Evolutionary conservation across 2,329 filamentous ascomycete species (phyloP), one percentile per base, ranked within the genome.

Genomic region (Colletotrichum sp.): DNA sequence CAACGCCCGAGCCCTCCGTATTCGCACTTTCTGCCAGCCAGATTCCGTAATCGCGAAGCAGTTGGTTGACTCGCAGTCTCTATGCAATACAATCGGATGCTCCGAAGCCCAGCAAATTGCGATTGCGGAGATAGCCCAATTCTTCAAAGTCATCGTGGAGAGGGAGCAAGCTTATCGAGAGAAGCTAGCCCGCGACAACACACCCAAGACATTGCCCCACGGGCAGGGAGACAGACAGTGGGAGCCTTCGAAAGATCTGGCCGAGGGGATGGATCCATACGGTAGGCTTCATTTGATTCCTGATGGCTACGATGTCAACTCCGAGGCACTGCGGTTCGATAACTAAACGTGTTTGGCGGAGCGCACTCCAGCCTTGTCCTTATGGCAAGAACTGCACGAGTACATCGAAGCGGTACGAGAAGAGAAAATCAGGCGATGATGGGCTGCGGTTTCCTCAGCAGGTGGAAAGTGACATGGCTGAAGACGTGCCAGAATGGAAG

Each of bases 31-130:
- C 76, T 92, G 90, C 80, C 88, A 91, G 77, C 90, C 90, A 0
- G 90, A 92, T 79, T 85, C 87, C 1, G 89, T 90, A 28, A 85
- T 92, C 69, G 89, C 89, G 5, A 91, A 91, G 84, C 90, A 91
- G 79, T 82, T 92, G 8, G 81, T 90, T 4, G 90, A 92, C 77
- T 79, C 88, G 0, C 88, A 90, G 82, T 85, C 84, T 10, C 81
- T 91, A 4, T 85, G 90, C 75, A 85, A 87, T 74, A 81, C 91
- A 21, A 80, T 92, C 5, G 88, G 88, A 14, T 85, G 84, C 28
- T 79, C 84, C 0, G 85, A 88, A 56, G 68, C 80, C 7, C 83
- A 87, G 69, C 88, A 90, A 78, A 79, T 86, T 52, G 84, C 87
- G 55, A 81, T 92, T 7, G 85, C 85, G 2, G 87, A 91, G 79